Evolutionary conservation across 1,284 basidiomycete genomes (phyloP).

Genomic region (Ganoderma resinaceum): DNA sequence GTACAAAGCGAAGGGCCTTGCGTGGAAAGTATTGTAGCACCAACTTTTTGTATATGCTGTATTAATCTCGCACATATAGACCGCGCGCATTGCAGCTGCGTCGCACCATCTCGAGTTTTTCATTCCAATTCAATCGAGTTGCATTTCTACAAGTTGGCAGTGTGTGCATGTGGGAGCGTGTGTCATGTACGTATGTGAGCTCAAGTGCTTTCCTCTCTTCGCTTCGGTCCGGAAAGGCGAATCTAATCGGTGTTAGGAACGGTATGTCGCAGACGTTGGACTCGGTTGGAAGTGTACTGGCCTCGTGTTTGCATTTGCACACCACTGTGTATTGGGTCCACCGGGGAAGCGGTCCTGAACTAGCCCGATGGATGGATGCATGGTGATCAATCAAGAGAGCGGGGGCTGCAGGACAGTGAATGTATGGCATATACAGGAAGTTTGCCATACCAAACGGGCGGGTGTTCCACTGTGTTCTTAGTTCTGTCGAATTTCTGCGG

Average conservation of each 20-base stretch:
- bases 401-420: background rate
- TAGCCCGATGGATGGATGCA: background rate
- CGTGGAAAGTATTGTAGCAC: constrained; percentile 24
- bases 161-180: background rate
- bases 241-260: background rate
- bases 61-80: constrained; percentile 25
- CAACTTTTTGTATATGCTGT: constrained; percentile 25
- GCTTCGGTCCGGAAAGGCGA: background rate
- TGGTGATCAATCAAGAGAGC: background rate
- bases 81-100: background rate
- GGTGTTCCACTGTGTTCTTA: too few species aligned
- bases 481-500: too few species aligned
- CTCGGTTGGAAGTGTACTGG: background rate
- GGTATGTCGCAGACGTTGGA: background rate
- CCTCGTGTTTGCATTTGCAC: background rate
- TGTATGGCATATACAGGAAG: background rate
- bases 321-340: background rate
- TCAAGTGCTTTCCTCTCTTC: background rate
- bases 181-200: too few species aligned
- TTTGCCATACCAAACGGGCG: too few species aligned
- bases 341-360: background rate
- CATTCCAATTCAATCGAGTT: background rate
- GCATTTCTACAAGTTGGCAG: background rate
- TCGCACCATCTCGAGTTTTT: background rate
- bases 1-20: constrained; percentile 17